Base-by-base conservation (phyloP, 208 protist genomes). In the Trypanosomatidae sp. region DNA sequence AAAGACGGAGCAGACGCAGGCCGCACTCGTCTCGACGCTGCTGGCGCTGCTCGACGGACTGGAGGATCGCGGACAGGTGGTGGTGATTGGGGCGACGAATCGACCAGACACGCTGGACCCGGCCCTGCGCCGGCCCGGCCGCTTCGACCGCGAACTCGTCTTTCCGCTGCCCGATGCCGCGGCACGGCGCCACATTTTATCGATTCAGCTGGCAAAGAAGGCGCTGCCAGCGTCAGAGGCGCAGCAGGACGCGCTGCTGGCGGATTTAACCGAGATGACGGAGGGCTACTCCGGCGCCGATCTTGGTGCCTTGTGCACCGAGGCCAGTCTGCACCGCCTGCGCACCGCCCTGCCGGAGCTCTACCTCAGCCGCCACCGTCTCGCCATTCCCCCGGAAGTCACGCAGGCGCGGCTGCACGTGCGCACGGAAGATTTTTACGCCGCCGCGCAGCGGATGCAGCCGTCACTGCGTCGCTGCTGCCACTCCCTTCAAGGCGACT, bases 211-310 rank as follows among this genome's bases (percentile, higher is more conserved):
- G 78, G 97, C 93, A 1, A 74, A 98, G 62, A 96, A 94, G 53
- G 99, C 99, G 92, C n/a, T n/a, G n/a, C n/a, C n/a, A n/a, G n/a
- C n/a, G n/a, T n/a, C n/a, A n/a, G n/a, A n/a, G n/a, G n/a, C n/a
- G n/a, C n/a, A n/a, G n/a, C n/a, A n/a, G n/a, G n/a, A n/a, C n/a
- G n/a, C n/a, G n/a, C n/a, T n/a, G n/a, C n/a, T n/a, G n/a, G n/a
- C n/a, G n/a, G n/a, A n/a, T n/a, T n/a, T n/a, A n/a, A n/a, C n/a
- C n/a, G 66, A 62, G 44, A 87, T 81, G 56, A 99, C 98, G 56
- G 98, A 99, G 80, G 99, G 99, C 70, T 99, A 97, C 81, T 99
- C 99, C 10, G 99, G 99, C 44, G 98, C 99, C 1, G 99, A 99
- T 90, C 73, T 99, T 39, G 97, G 98, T 28, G 91, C 97, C 10